These are phyloP conservation scores for Sporothrix luriei DNA, from an alignment of 2,329 filamentous ascomycete genomes.

Conservation along the genomic window DNA sequence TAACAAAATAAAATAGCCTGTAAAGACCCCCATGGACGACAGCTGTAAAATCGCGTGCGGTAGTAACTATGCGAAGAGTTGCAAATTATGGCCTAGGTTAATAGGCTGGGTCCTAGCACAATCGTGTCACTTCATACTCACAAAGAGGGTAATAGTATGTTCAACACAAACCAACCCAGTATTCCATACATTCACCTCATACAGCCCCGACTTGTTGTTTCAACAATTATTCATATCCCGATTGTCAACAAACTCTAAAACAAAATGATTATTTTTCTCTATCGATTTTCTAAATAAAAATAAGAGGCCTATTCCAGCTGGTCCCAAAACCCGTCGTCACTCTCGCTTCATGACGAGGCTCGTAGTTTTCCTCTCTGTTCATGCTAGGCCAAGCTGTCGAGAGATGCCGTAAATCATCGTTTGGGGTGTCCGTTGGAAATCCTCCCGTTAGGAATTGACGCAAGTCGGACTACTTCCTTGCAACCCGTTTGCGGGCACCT, in stretches of 20 bases:
- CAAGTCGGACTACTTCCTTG: neutral
- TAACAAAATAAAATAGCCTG: neutral
- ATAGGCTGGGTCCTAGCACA: no score
- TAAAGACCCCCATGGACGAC: no score
- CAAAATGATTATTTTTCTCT: neutral
- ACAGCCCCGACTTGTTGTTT: neutral
- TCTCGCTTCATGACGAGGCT: neutral
- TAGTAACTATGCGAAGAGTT: neutral
- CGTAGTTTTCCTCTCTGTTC: neutral
- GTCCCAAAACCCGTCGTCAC: neutral
- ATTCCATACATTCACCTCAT: neutral
- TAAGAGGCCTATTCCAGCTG: neutral
- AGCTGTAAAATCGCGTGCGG: neutral
- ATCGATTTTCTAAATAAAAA: constrained; percentile 3
- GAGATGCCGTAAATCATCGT: neutral
- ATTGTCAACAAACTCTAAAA: neutral
- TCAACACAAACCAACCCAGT: no score
- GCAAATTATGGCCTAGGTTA: neutral
- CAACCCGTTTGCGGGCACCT: neutral
- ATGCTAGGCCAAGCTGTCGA: neutral
- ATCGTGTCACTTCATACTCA: no score
- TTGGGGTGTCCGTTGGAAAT: neutral
- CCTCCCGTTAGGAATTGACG: neutral
- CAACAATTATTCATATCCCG: neutral
- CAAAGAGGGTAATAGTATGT: no score